These are phyloP conservation scores for Leavenworthia alabamica DNA, from an alignment of 345 rosid species.

Conservation along the genomic window DNA sequence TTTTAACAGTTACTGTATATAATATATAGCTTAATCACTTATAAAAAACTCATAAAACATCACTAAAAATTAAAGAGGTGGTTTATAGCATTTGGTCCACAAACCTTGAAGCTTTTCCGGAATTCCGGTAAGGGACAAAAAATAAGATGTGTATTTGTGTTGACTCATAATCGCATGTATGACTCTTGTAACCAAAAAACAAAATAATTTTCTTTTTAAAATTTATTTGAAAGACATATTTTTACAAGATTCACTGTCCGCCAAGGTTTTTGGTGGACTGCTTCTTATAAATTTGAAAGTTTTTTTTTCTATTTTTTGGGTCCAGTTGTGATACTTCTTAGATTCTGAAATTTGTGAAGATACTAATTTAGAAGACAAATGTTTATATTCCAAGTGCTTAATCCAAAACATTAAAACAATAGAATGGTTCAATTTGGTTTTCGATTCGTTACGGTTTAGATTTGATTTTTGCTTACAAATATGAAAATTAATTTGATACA, in stretches of 20 bases:
- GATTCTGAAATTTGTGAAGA: neutral
- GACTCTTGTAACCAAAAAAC: neutral
- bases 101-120: slow-evolving; percentile 11
- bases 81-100: slow-evolving; percentile 1
- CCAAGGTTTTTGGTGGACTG: neutral
- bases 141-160: slow-evolving; percentile 6
- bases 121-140: slow-evolving; percentile 7
- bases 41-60: neutral
- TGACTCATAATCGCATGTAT: slow-evolving; percentile 16
- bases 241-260: neutral
- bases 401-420: neutral
- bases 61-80: neutral
- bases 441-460: neutral
- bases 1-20: too few species aligned
- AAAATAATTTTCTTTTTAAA: neutral
- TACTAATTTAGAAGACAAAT: neutral
- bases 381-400: neutral
- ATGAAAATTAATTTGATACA: neutral
- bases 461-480: neutral
- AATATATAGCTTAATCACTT: neutral
- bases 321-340: neutral
- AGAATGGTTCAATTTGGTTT: neutral
- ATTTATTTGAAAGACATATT: neutral
- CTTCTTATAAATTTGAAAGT: neutral
- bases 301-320: neutral